Evolutionary conservation across 768 basidiomycete genomes (phyloP), one percentile per base, ranked within the genome.

Genomic region (Phaeotremella skinneri): DNA sequence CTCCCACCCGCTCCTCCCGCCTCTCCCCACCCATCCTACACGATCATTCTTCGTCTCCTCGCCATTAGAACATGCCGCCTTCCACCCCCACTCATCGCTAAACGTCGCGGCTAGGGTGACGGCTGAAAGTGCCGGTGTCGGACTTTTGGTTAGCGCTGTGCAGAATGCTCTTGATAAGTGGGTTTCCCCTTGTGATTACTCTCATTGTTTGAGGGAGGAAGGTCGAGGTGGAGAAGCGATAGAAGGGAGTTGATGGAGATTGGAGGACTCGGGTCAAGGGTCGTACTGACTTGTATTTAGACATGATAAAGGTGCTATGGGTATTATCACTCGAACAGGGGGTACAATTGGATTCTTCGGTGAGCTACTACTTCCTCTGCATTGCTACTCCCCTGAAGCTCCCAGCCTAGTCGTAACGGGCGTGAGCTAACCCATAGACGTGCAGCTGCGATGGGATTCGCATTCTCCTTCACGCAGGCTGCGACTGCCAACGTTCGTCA

Each of bases 311-410:
- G 92, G 90, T 69, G 90, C 89, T 56, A 82, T 86, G 79, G 92
- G 92, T 67, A 85, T 96, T 77, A 73, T 92, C 67, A 90, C 90
- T 52, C 82, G 91, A 64, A 89, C 87, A 30, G 91, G 91, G 58
- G 85, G 88, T 31, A 90, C 91, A 2, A 90, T 94, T 74, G 91
- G 89, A 11, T 85, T 91, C 76, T 94, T 96, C 71, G 88, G 93
- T 96, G 53, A 68, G 86, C 80, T 21, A 13, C 43, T 21, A 14
- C 20, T 45, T 11, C 5, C 25, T 43, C 17, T 11, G 32, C 7
- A 52, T 27, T 3, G 23, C 25, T 21, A 17, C 21, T 49, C 31
- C 41, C 30, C 21, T 16, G 20, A n/a, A 13, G 55, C 55, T 59
- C 39, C 58, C 25, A 23, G 20, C 6, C 4, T 14, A 49, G 17